Evolutionary conservation across 257 asterid species (phyloP).

Genomic region (Datura wrightii): DNA sequence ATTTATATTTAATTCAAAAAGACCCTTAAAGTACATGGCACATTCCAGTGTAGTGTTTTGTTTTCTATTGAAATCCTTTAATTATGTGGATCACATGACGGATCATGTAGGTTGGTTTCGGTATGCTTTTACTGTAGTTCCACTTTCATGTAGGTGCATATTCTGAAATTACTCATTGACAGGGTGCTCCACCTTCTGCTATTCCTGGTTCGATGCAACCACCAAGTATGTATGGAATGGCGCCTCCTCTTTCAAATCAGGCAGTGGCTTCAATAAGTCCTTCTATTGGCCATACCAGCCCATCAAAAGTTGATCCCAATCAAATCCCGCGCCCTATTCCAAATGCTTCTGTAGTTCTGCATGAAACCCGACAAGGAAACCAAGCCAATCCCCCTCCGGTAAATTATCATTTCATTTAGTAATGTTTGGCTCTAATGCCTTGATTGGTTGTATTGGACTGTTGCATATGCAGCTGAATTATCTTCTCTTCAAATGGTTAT

Average conservation of each 20-base stretch:
- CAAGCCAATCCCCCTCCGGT: slow-evolving; percentile 99
- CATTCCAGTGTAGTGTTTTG: neutral
- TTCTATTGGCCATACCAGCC: slow-evolving; percentile 63
- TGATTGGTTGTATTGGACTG: slow-evolving; percentile 14
- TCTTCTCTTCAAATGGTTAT: slow-evolving; percentile 21
- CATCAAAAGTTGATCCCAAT: slow-evolving; percentile 92
- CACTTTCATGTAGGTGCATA: slow-evolving; percentile 29
- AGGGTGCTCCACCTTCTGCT: slow-evolving; percentile 77
- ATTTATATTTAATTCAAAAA: neutral
- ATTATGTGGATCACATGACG: slow-evolving; percentile 25
- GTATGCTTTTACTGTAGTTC: slow-evolving; percentile 11
- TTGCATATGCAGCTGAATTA: neutral
- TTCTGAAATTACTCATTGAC: slow-evolving; percentile 43
- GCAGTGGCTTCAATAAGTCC: slow-evolving; percentile 60
- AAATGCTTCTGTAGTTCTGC: slow-evolving; percentile 65
- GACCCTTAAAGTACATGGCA: neutral
- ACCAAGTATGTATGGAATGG: slow-evolving; percentile 82
- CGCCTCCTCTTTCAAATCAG: slow-evolving; percentile 75
- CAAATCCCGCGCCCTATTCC: slow-evolving; percentile 94
- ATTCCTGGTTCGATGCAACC: slow-evolving; percentile 71
- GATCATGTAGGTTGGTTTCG: neutral
- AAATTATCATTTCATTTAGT: slow-evolving; percentile 34
- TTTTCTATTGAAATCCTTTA: neutral
- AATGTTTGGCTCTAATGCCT: slow-evolving; percentile 3
- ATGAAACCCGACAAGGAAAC: slow-evolving; percentile 95